Evolutionary conservation across 164 flowering plant genomes (phyloP).

Genomic region (Warburgia ugandensis): DNA sequence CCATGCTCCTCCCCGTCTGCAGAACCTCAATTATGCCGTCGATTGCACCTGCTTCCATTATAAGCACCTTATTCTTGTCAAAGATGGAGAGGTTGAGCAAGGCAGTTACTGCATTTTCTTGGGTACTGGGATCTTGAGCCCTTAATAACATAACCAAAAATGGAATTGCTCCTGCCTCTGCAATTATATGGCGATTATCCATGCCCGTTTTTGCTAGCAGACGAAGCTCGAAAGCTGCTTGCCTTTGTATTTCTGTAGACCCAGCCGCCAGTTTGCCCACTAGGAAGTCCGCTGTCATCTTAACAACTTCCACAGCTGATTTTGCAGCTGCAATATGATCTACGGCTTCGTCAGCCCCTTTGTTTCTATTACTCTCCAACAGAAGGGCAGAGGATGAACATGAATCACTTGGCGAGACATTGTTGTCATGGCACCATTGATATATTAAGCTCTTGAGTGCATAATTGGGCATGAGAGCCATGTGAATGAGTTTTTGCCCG

Average conservation of each 20-base stretch:
- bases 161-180: constrained; percentile 81
- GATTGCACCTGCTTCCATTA: constrained; percentile 60
- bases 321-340: constrained; percentile 62
- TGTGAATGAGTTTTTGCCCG: constrained; percentile 58
- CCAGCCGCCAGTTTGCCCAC: constrained; percentile 74
- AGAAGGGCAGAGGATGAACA: constrained; percentile 25
- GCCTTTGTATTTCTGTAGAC: constrained; percentile 45
- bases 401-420: constrained; percentile 23
- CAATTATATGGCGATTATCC: constrained; percentile 60
- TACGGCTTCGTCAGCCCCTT: constrained; percentile 26
- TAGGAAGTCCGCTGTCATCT: constrained; percentile 63
- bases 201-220: constrained; percentile 61
- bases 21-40: constrained; percentile 45
- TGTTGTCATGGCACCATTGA: constrained; percentile 69
- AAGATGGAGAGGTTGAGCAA: constrained; percentile 46
- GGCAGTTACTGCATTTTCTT: constrained; percentile 73
- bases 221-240: constrained; percentile 64
- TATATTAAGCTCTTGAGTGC: constrained; percentile 54
- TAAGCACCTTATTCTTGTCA: constrained; percentile 50
- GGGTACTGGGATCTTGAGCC: constrained; percentile 45
- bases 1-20: constrained; percentile 49
- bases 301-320: constrained; percentile 47
- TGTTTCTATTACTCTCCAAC: constrained; percentile 22
- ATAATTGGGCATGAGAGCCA: constrained; percentile 66
- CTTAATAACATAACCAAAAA: constrained; percentile 49